Percentiles rank a stretch among this genome's conserved stretches.
These are phyloP conservation scores for Pittosporum tobira DNA, from an alignment of 129 eudicot species.

Conservation along the genomic window DNA sequence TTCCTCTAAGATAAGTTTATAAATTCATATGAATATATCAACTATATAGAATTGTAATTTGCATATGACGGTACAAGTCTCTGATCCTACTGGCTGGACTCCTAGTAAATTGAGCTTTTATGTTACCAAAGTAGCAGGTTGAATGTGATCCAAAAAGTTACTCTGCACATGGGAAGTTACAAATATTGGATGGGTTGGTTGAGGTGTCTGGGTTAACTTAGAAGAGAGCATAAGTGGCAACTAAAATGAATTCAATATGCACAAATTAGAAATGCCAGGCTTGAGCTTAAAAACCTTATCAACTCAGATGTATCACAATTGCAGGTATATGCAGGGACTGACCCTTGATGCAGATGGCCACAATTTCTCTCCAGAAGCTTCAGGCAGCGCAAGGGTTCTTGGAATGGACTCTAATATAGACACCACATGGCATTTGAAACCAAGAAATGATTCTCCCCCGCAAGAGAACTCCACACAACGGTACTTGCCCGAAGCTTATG, in stretches of 20 bases:
- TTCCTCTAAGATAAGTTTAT: too few relatives aligned
- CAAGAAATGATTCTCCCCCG: constrained; percentile 40
- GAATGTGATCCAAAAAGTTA: too few relatives aligned
- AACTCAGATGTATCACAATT: neutral
- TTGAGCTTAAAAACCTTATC: neutral
- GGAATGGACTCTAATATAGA: constrained; percentile 37
- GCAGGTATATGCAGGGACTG: constrained; percentile 49
- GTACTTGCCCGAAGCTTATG: constrained; percentile 38
- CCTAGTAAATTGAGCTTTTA: too few relatives aligned
- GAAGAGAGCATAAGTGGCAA: neutral
- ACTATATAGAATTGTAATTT: too few relatives aligned
- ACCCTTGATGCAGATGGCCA: constrained; percentile 36
- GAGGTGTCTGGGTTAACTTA: neutral
- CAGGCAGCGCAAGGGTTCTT: constrained; percentile 30
- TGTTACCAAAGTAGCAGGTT: too few relatives aligned
- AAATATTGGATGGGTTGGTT: neutral
- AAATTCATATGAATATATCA: too few relatives aligned
- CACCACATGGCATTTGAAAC: constrained; percentile 48
- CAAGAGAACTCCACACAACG: constrained; percentile 38
- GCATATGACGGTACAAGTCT: too few relatives aligned
- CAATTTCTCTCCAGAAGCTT: constrained; percentile 54
- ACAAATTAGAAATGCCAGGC: neutral
- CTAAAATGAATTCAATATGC: neutral
- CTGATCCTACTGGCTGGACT: too few relatives aligned
- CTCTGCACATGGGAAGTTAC: too few relatives aligned